Conservation (phyloP, 139 green algal genomes). For the Bryopsis sp. region DNA sequence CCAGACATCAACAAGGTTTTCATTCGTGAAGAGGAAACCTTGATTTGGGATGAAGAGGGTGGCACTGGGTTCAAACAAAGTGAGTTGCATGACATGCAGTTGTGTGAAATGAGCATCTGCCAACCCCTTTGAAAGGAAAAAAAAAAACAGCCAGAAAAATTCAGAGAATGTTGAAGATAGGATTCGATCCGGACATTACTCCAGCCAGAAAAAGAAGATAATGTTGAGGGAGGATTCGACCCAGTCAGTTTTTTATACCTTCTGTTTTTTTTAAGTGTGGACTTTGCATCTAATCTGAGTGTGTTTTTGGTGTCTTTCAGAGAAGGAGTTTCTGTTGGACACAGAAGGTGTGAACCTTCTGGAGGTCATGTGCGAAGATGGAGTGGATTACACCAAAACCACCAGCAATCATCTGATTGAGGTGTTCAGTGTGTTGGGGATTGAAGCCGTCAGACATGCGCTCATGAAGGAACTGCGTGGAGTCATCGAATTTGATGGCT, state of each 20-base stretch:
- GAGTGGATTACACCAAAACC: slow-evolving; percentile 83
- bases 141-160: too few species aligned
- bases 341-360: slow-evolving; percentile 95
- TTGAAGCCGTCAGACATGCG: slow-evolving; percentile 82
- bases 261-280: too few species aligned
- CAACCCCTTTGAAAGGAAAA: too few species aligned
- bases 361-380: slow-evolving; percentile 74
- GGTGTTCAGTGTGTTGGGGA: slow-evolving; percentile 88
- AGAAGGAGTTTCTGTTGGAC: slow-evolving; percentile 94
- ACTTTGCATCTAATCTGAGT: background rate
- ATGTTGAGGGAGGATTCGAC: too few species aligned
- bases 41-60: slow-evolving; percentile 25
- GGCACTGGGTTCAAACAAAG: slow-evolving; percentile 18
- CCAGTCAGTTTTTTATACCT: too few species aligned
- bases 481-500: slow-evolving; percentile 99
- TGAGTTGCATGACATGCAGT: background rate
- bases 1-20: slow-evolving; percentile 87
- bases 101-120: too few species aligned
- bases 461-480: slow-evolving; percentile 88
- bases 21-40: slow-evolving; percentile 74
- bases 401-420: slow-evolving; percentile 88
- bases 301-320: slow-evolving; percentile 39
- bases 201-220: too few species aligned
- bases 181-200: too few species aligned
- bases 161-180: too few species aligned